Conservation (phyloP, 2,329 filamentous ascomycete species). For the Trichoderma endophyticum region DNA sequence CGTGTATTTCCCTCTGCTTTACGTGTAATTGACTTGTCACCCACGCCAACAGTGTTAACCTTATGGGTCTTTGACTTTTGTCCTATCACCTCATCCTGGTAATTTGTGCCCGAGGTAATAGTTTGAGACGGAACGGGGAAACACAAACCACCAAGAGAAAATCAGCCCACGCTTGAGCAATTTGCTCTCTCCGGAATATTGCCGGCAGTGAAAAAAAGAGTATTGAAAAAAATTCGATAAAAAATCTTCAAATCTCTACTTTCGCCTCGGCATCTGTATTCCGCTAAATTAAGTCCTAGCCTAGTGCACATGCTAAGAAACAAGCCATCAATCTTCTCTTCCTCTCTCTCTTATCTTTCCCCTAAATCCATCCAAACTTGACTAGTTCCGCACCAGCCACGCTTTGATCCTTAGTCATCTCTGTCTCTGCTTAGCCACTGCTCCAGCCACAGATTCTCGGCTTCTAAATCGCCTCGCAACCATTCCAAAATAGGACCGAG, state of each 20-base stretch:
- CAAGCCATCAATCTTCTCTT: neutral
- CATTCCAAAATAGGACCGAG: slow-evolving; percentile 8
- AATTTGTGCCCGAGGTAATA: neutral
- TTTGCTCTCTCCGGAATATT: neutral
- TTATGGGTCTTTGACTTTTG: neutral
- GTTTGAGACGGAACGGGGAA: neutral
- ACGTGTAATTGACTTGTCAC: neutral
- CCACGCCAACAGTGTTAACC: neutral
- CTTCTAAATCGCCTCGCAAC: neutral
- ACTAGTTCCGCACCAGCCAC: neutral
- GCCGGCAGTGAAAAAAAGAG: neutral
- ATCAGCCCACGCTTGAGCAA: neutral
- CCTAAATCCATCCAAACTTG: neutral
- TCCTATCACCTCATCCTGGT: neutral
- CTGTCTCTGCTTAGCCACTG: neutral
- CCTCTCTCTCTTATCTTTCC: neutral
- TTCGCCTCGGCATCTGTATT: neutral
- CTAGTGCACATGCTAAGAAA: neutral
- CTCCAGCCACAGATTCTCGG: neutral
- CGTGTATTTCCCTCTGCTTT: neutral
- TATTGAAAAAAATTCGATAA: neutral
- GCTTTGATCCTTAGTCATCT: neutral
- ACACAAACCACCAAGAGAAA: neutral
- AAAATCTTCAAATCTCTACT: neutral
- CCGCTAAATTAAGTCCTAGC: neutral